Base-by-base conservation (phyloP, 305 asterid species). In the Caryopteris hybrid region DNA sequence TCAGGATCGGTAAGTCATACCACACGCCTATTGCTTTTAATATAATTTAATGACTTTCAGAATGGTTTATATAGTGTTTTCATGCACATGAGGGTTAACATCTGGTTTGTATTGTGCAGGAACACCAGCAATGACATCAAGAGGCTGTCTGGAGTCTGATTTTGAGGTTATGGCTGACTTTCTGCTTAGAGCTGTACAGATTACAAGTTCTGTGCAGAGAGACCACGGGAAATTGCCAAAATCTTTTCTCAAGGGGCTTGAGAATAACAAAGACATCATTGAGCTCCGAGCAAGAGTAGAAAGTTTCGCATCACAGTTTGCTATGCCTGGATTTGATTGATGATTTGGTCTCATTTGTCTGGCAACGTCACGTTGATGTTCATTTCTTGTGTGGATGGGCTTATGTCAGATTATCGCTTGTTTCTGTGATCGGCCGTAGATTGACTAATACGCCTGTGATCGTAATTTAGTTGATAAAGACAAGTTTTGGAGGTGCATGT, bases 61-160 rank as follows among this genome's bases (percentile, higher is more conserved):
- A 53, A 25, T 51, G 29, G 47, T 70, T 50, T 66, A 18, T 55
- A 41, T 18, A 4, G 22, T 60, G 14, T 22, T 38, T 43, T 56
- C 72, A 11, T 45, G 34, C 29, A 9, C 39, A 13, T 6, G 22
- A 31, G 38, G 53, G 55, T 45, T 47, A 25, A 20, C 21, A 47
- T 69, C 7, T 23, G 14, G 27, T 20, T 25, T 64, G 22, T 54
- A 29, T 66, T 50, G 41, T 25, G 29, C 79, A 94, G 99, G 99
- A 61, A 94, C 99, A 57, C 93, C 99, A 68, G 99, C 99, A 41
- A 94, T 94, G 99, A 94, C 99, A 31, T 78, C 99, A 43, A 85
- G 98, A 81, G 99, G 99, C 58, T 91, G 99, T 73, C 45, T 91
- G 6, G 99, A 91, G 86, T 46, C 79, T 53, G 99, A 94, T 82